Evolutionary conservation across 176 grass and related monocot genomes (phyloP).

Genomic region (Eleusine indica): DNA sequence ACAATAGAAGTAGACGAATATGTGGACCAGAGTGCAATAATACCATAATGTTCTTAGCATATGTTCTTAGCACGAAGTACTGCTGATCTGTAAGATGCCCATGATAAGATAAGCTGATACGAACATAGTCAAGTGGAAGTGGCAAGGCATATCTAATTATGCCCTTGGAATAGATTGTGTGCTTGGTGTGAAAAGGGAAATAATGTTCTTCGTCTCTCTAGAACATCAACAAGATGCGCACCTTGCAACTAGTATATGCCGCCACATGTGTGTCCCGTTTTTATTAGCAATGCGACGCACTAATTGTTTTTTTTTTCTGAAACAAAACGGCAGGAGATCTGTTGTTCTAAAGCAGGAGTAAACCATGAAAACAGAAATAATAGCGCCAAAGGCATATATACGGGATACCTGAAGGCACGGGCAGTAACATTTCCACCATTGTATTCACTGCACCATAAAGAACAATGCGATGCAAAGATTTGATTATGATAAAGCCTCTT

Average conservation of each 20-base stretch:
- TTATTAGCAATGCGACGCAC: neutral
- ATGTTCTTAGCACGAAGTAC: too few species aligned
- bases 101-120: constrained; percentile 25
- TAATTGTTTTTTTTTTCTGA: too few species aligned
- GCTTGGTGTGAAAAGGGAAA: neutral
- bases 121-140: constrained; percentile 21
- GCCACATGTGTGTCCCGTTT: neutral
- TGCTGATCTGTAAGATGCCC: constrained; percentile 3
- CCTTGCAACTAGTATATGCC: neutral
- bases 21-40: neutral
- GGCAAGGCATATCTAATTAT: neutral
- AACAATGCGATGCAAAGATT: too few species aligned
- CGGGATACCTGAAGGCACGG: too few species aligned
- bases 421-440: too few species aligned
- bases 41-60: neutral
- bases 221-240: neutral
- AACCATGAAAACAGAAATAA: too few species aligned
- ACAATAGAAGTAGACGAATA: neutral
- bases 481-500: too few species aligned
- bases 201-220: neutral
- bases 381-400: too few species aligned
- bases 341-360: too few species aligned
- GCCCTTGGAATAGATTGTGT: neutral
- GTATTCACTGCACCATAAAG: too few species aligned
- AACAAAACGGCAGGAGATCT: too few species aligned